Evolutionary conservation across 73 alveolate genomes (phyloP), one percentile per base, ranked within the genome.

Genomic region (Stentor roeselii): DNA sequence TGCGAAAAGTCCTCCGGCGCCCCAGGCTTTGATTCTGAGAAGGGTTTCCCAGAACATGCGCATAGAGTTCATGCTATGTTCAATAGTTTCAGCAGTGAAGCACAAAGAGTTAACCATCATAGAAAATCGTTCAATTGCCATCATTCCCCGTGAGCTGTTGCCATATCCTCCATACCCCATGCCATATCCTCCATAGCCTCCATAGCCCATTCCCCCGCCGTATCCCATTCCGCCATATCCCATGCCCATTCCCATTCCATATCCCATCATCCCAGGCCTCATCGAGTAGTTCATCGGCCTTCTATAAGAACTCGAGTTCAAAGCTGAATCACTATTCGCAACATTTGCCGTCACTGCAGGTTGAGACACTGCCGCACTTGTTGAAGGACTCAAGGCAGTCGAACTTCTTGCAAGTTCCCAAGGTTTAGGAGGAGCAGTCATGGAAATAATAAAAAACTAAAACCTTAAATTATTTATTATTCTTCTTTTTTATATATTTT

Each of bases 391-490:
- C 11, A 32, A 21, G 34, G 80, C 37, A 67, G 80, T 14, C 80
- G 21, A 40, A 1, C 15, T 40, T 67, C 80, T n/a, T 30, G 80
- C 41, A 30, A 21, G 50, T 2, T 67, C 80, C 80, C 80, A 67
- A 67, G 80, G 80, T 2, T 67, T 67, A 30, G 80, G 80, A 21
- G 80, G 80, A 27, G 80, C 80, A 21, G 80, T 21, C 80, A 67
- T 67, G 21, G 21, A 27, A 30, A 67, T 50, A 11, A 50, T 50
- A 50, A n/a, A n/a, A n/a, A n/a, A n/a, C n/a, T n/a, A n/a, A n/a
- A n/a, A n/a, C n/a, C n/a, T n/a, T n/a, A n/a, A n/a, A n/a, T n/a
- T n/a, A n/a, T n/a, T n/a, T n/a, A n/a, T n/a, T n/a, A n/a, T n/a
- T n/a, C n/a, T n/a, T n/a, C n/a, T n/a, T n/a, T n/a, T n/a, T n/a